Evolutionary conservation across 2,329 filamentous ascomycete genomes (phyloP).

Genomic region (Aspergillus fijiensis): DNA sequence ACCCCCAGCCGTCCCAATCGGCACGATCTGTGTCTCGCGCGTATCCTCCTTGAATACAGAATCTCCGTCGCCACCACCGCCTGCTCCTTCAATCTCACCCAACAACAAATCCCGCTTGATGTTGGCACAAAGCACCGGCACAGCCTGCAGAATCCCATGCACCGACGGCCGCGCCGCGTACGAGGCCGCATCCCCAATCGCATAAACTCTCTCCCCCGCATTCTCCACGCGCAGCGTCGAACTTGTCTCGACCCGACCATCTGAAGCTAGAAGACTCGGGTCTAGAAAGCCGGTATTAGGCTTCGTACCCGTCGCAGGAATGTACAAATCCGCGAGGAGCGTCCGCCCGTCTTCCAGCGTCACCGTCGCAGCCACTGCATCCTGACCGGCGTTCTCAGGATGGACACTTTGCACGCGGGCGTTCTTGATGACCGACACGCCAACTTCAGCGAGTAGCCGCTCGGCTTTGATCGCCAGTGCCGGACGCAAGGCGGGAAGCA

Average conservation of each 20-base stretch:
- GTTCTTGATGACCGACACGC: constrained; percentile 50
- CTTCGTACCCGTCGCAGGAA: constrained; percentile 46
- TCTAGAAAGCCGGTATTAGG: constrained; percentile 46
- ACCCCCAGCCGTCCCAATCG: constrained; percentile 37
- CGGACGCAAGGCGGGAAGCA: constrained; percentile 45
- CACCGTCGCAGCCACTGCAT: constrained; percentile 32
- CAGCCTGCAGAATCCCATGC: constrained; percentile 42
- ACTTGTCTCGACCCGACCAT: constrained; percentile 44
- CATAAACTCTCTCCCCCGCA: constrained; percentile 45
- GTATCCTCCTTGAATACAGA: constrained; percentile 45
- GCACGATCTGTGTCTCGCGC: constrained; percentile 50
- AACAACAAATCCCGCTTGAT: constrained; percentile 49
- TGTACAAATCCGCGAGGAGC: constrained; percentile 50
- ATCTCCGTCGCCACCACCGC: constrained; percentile 23
- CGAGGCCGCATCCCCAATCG: constrained; percentile 48
- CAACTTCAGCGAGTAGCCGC: constrained; percentile 43
- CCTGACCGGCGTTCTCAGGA: constrained; percentile 31
- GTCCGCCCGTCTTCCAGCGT: constrained; percentile 42
- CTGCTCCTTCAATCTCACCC: constrained; percentile 28
- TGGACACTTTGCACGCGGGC: constrained; percentile 36
- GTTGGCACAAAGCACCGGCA: constrained; percentile 50
- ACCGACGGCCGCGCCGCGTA: constrained; percentile 42
- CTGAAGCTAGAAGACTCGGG: constrained; percentile 27
- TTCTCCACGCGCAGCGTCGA: constrained; percentile 40
- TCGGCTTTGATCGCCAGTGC: constrained; percentile 46